Evolutionary conservation across 495 filamentous ascomycete genomes (phyloP), one percentile per base, ranked within the genome.

Genomic region (Penicillium desertorum): DNA sequence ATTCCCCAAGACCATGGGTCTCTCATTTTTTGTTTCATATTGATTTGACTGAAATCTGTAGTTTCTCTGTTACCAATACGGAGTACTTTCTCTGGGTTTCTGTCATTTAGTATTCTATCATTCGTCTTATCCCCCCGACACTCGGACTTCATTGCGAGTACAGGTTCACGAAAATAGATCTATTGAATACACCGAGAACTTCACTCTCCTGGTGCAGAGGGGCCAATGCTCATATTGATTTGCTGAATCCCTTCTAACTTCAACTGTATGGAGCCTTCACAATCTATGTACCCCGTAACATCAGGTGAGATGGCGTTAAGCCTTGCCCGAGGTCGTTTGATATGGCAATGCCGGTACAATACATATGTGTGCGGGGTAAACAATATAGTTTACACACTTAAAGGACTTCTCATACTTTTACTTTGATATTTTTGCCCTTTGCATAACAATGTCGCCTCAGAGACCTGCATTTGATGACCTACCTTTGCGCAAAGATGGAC

Each of bases 401-500:
- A 5, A 37, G 34, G 34, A 2, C 34, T 16, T 37, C 34, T n/a
- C 14, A 37, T 37, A 2, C 16, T n/a, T n/a, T 17, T 6, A 3
- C n/a, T 39, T 44, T 9, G 42, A 20, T 14, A 14, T 44, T 14
- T 5, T 2, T 5, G 14, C 19, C 20, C 11, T 22, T n/a, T 30
- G 14, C 45, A 19, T 27, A 41, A 30, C 44, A 25, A 57, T 57
- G 55, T 43, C 55, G 8, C 12, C 23, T 17, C 32, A 20, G 36
- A 61, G 37, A 47, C 77, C 76, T 8, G 45, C 72, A 2, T 81
- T 81, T 59, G 56, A 70, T 41, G 54, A 67, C 12, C 68, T 81
- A 7, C 79, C 79, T 14, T 74, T 80, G 27, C 60, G 67, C 50
- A 55, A 59, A 37, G 48, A 62, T 39, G 76, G 72, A 25, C 79